Evolutionary conservation across 2,329 filamentous ascomycete species (phyloP).

Genomic region (Talaromyces funiculosus): DNA sequence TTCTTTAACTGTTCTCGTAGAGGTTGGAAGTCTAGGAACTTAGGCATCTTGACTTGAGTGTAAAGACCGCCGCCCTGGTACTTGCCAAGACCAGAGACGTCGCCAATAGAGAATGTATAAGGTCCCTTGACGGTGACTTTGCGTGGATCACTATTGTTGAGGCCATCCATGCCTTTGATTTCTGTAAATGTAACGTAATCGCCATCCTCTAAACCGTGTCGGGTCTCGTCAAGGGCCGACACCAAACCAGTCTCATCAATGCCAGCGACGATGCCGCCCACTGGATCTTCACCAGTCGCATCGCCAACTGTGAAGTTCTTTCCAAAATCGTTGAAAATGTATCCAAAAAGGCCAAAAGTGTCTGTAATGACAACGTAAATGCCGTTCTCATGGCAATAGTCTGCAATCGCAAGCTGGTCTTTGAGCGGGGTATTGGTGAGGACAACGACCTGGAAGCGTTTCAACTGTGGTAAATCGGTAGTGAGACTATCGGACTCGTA

Average conservation of each 20-base stretch:
- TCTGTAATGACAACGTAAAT: constrained; percentile 86
- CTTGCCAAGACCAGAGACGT: constrained; percentile 77
- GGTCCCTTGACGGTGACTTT: constrained; percentile 93
- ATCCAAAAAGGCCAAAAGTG: constrained; percentile 89
- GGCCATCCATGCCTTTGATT: constrained; percentile 79
- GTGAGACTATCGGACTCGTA: constrained; percentile 62
- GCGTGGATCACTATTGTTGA: constrained; percentile 77
- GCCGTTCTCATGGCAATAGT: constrained; percentile 89
- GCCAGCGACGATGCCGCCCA: constrained; percentile 80
- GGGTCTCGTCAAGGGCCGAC: constrained; percentile 86
- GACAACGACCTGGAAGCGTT: constrained; percentile 88
- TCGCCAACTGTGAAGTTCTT: constrained; percentile 88
- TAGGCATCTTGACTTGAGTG: constrained; percentile 98
- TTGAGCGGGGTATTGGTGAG: constrained; percentile 77
- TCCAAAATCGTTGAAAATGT: constrained; percentile 96
- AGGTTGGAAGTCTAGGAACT: constrained; percentile 80
- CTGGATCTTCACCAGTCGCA: constrained; percentile 79
- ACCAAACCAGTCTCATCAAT: constrained; percentile 88
- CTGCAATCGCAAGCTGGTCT: constrained; percentile 75
- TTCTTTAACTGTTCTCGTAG: constrained; percentile 73
- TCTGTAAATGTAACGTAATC: constrained; percentile 95
- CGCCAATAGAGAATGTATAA: constrained; percentile 95
- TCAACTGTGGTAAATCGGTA: constrained; percentile 71
- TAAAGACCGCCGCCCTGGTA: constrained; percentile 88
- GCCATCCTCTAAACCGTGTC: constrained; percentile 92